These are phyloP conservation scores for Penicillium sp. DNA, from an alignment of 2,329 filamentous ascomycete genomes.

Conservation along the genomic window DNA sequence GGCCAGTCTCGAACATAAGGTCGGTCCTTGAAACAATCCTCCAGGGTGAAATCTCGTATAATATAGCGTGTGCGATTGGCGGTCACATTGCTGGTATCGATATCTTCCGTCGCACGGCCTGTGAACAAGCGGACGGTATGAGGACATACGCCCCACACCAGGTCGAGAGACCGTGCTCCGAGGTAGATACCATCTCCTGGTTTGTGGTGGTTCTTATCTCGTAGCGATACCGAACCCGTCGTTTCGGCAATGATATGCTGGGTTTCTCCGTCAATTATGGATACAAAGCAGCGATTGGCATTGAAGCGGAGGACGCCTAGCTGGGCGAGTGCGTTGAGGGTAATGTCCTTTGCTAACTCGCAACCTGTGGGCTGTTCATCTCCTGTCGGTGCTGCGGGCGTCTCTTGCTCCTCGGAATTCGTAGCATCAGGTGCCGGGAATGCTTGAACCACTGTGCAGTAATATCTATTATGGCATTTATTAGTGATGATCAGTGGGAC, in stretches of 20 bases:
- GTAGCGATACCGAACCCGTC: slow-evolving; percentile 43
- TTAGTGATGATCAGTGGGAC: slow-evolving; percentile 1
- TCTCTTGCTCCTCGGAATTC: slow-evolving; percentile 2
- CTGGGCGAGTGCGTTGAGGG: slow-evolving; percentile 52
- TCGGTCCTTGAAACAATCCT: slow-evolving; percentile 35
- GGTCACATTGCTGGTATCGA: slow-evolving; percentile 21
- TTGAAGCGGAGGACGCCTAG: slow-evolving; percentile 48
- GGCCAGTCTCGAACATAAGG: slow-evolving; percentile 32
- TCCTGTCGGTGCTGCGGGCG: background rate
- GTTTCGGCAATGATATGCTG: slow-evolving; percentile 55
- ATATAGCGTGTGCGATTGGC: slow-evolving; percentile 32
- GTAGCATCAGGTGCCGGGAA: background rate
- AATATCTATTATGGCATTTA: slow-evolving; percentile 13
- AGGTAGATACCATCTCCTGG: slow-evolving; percentile 31
- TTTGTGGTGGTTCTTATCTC: slow-evolving; percentile 24
- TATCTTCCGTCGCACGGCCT: slow-evolving; percentile 6
- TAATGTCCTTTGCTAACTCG: slow-evolving; percentile 25
- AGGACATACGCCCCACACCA: slow-evolving; percentile 14
- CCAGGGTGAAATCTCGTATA: slow-evolving; percentile 35
- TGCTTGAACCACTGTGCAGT: slow-evolving; percentile 7
- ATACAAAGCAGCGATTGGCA: slow-evolving; percentile 51
- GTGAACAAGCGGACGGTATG: slow-evolving; percentile 21
- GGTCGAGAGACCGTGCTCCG: slow-evolving; percentile 21
- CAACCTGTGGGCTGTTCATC: slow-evolving; percentile 11
- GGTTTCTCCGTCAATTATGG: slow-evolving; percentile 50